Percentiles rank a stretch among this genome's conserved stretches.
phyloP scores from a whole-genome alignment of 2,329 filamentous ascomycete genomes.

The Stachybotrys echinatus region DNA sequence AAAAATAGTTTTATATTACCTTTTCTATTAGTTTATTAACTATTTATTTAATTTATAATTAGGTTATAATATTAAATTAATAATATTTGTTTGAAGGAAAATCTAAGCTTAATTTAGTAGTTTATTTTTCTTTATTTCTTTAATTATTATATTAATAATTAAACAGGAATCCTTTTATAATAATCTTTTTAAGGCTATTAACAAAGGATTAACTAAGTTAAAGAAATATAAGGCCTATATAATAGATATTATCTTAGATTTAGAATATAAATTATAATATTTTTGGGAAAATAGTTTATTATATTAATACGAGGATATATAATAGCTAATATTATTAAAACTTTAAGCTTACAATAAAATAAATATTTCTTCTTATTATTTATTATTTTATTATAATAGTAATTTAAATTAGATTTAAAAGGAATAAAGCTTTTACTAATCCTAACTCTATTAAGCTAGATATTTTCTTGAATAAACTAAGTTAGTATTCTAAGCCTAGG shows the following conservation, averaged over 20 bases:
- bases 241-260: not conserved
- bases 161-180: too few relatives aligned
- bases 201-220: not conserved
- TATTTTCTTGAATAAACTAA: not conserved
- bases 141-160: too few relatives aligned
- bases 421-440: conserved; percentile 1
- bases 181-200: not conserved
- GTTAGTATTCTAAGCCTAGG: too few relatives aligned
- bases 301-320: not conserved
- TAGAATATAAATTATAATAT: not conserved
- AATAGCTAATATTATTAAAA: not conserved
- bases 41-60: too few relatives aligned
- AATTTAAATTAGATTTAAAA: not conserved
- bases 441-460: too few relatives aligned
- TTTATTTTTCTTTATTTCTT: too few relatives aligned
- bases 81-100: too few relatives aligned
- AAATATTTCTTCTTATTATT: too few relatives aligned
- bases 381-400: not conserved
- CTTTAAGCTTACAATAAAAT: not conserved
- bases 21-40: too few relatives aligned
- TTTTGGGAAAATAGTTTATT: not conserved
- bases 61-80: too few relatives aligned
- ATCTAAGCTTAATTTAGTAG: too few relatives aligned
- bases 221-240: not conserved
- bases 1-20: too few relatives aligned